phyloP scores from a whole-genome alignment of 345 rosid species.

The Noccaea caerulescens region DNA sequence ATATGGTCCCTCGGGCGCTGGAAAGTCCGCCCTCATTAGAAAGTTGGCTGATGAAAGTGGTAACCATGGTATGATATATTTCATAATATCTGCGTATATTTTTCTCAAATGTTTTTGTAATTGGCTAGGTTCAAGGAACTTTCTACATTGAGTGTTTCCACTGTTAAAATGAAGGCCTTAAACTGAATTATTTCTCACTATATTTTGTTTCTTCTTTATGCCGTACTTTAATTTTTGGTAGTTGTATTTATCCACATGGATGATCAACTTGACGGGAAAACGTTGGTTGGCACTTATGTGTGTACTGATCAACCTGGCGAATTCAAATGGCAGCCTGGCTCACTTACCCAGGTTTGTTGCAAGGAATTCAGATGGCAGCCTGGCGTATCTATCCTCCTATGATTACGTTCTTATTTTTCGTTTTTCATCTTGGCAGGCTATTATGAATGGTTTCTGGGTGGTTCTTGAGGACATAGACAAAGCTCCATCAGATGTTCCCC shows the following conservation, averaged over 20 bases:
- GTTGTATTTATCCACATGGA: slow-evolving; percentile 91
- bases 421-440: slow-evolving; percentile 58
- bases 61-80: slow-evolving; percentile 61
- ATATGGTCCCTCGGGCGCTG: slow-evolving; percentile 87
- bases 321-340: slow-evolving; percentile 97
- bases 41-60: slow-evolving; percentile 73
- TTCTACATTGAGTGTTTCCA: slow-evolving; percentile 4
- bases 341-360: slow-evolving; percentile 84
- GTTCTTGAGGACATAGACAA: slow-evolving; percentile 94
- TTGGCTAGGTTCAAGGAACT: slow-evolving; percentile 23
- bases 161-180: slow-evolving; percentile 8
- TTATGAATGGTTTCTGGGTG: slow-evolving; percentile 85
- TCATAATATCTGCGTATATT: slow-evolving; percentile 12
- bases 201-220: slow-evolving; percentile 16
- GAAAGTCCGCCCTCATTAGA: slow-evolving; percentile 87
- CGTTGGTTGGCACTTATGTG: slow-evolving; percentile 86
- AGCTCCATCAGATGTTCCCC: slow-evolving; percentile 87
- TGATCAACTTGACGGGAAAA: slow-evolving; percentile 96
- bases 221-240: slow-evolving; percentile 29
- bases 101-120: slow-evolving; percentile 11
- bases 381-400: slow-evolving; percentile 26
- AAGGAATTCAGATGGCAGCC: slow-evolving; percentile 24
- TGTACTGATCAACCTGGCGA: slow-evolving; percentile 97
- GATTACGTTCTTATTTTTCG: neutral
- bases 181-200: slow-evolving; percentile 27